Evolutionary conservation across 495 filamentous ascomycete species (phyloP), one percentile per base, ranked within the genome.

Genomic region (Hypoxylon trugodes): DNA sequence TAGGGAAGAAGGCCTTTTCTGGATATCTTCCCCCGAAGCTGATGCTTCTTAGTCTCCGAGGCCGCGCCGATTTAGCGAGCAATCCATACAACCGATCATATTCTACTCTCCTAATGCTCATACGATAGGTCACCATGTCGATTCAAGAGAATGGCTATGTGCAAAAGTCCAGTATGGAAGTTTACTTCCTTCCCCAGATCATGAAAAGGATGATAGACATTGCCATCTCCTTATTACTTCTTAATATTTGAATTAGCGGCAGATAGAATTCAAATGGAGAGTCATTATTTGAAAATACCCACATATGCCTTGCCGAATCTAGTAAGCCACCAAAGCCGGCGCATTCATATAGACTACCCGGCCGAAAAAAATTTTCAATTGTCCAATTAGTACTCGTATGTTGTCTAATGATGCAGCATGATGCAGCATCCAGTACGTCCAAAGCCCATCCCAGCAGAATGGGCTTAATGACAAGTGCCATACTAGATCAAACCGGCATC

Each of bases 251-350:
- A 19, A 43, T 10, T 52, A 52, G 18, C 4, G 38, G 33, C n/a
- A 18, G 19, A 42, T 54, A 54, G 21, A 54, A 42, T 61, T 61
- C 2, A 9, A 30, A 15, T 33, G 5, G 33, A n/a, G 13, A 9
- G 12, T 52, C 15, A 15, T 52, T 15, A 32, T 36, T 48, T 9
- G 5, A 0, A 2, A 41, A 61, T 54, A 49, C 18, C 50, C 49
- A 61, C 49, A 48, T 40, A 38, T 16, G 3, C 10, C n/a, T 48
- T 48, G 18, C 42, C 7, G 15, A 32, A 41, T 47, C 9, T 3
- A 55, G 42, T 49, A 41, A 48, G 41, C 7, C 1, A 12, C 12
- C 8, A 16, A 43, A 35, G 28, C 42, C 43, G 28, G 21, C 13
- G 24, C 37, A 43, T 6, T 21, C 22, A 46, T 15, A 19, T 6